Evolutionary conservation across 2,329 filamentous ascomycete genomes (phyloP).

Genomic region (Aschersonia sp.): DNA sequence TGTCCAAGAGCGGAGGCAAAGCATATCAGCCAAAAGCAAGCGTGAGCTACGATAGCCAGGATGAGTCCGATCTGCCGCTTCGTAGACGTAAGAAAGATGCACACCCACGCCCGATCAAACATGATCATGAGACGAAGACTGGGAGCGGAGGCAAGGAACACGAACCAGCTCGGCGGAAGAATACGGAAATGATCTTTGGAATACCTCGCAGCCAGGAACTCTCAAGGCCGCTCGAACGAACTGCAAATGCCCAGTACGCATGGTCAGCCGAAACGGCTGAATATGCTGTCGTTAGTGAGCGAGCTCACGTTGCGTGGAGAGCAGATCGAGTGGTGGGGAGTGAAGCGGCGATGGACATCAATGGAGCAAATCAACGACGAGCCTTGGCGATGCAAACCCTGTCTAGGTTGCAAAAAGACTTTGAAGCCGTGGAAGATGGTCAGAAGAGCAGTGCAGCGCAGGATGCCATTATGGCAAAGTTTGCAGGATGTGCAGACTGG

Average conservation of each 20-base stretch:
- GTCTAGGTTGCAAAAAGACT: constrained; percentile 4
- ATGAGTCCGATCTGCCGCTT: neutral
- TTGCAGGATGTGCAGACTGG: constrained; percentile 12
- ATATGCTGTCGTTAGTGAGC: constrained; percentile 8
- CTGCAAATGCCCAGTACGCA: constrained; percentile 7
- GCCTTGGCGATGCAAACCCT: constrained; percentile 3
- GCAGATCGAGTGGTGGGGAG: constrained; percentile 8
- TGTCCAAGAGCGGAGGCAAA: neutral
- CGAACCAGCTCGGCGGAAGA: constrained; percentile 1
- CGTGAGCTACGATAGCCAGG: neutral
- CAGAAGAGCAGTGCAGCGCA: constrained; percentile 6
- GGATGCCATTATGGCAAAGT: constrained; percentile 8
- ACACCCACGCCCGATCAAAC: neutral
- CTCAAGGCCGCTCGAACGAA: constrained; percentile 1
- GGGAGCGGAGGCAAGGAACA: neutral
- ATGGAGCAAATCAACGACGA: neutral
- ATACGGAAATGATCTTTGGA: constrained; percentile 9
- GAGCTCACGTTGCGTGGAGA: constrained; percentile 9
- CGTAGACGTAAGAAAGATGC: neutral
- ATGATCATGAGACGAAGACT: neutral
- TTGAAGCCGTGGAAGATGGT: constrained; percentile 5
- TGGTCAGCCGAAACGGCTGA: constrained; percentile 11
- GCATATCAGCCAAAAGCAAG: neutral
- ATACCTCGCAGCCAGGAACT: constrained; percentile 7
- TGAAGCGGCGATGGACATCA: neutral